These are phyloP conservation scores for Triticum timopheevii DNA, from an alignment of 176 grass and related monocot genomes.

Conservation along the genomic window DNA sequence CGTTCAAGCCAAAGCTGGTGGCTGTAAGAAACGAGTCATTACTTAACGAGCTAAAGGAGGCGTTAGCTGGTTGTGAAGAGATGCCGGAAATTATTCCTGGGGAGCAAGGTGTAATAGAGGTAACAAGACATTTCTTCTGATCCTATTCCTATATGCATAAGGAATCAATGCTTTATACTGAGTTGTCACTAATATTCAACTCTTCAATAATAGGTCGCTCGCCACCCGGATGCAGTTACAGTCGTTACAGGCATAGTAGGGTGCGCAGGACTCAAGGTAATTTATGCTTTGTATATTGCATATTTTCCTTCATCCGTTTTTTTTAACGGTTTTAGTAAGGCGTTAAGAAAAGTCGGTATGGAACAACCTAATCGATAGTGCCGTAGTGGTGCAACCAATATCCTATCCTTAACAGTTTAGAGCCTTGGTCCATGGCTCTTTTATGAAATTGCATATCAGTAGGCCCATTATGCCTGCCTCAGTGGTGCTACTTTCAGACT, in stretches of 20 bases:
- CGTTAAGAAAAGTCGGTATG: neutral
- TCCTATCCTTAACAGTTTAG: slow-evolving; percentile 28
- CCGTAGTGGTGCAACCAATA: slow-evolving; percentile 14
- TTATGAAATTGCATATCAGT: slow-evolving; percentile 20
- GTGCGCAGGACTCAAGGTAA: slow-evolving; percentile 98
- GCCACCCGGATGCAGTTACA: slow-evolving; percentile 86
- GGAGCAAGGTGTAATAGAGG: slow-evolving; percentile 91
- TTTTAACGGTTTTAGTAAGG: neutral
- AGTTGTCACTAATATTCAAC: slow-evolving; percentile 5
- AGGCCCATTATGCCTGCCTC: slow-evolving; percentile 19
- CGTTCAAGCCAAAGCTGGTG: slow-evolving; percentile 88
- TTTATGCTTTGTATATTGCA: neutral
- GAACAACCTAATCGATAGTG: neutral
- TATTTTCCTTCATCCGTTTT: neutral
- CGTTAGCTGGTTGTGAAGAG: slow-evolving; percentile 84
- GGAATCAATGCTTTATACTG: neutral
- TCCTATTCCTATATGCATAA: neutral
- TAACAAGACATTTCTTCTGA: slow-evolving; percentile 25
- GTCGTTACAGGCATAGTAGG: slow-evolving; percentile 98
- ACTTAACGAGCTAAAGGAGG: slow-evolving; percentile 82
- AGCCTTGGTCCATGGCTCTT: slow-evolving; percentile 25
- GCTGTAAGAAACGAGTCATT: slow-evolving; percentile 78
- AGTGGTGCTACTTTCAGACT: slow-evolving; percentile 23
- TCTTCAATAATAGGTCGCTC: slow-evolving; percentile 63
- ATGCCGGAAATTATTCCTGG: slow-evolving; percentile 99